These are phyloP conservation scores for Melampsora americana DNA, from an alignment of 1,284 basidiomycete species.

Conservation along the genomic window DNA sequence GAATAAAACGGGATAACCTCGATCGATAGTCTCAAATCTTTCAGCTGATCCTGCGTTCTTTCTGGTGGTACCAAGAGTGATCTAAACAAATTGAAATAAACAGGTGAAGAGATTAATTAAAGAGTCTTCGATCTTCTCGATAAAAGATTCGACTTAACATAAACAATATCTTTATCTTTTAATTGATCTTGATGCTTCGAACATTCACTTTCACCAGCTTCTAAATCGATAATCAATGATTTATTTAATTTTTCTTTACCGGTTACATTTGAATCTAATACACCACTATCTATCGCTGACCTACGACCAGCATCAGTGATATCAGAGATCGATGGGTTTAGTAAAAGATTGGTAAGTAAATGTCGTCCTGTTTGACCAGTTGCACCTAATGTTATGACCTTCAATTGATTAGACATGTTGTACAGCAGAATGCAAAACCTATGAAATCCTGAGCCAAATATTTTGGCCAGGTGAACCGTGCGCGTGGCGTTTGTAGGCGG, in stretches of 20 bases:
- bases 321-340: constrained; percentile 30
- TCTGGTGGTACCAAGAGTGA: constrained; percentile 12
- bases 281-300: constrained; percentile 9
- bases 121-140: not conserved
- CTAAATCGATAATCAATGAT: not conserved
- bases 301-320: constrained; percentile 20
- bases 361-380: constrained; percentile 50
- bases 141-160: not conserved
- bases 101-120: not conserved
- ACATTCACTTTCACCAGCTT: not conserved
- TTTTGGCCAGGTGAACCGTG: no score
- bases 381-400: constrained; percentile 44
- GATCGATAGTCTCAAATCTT: constrained; percentile 70
- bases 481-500: no score
- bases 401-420: not conserved
- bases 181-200: not conserved
- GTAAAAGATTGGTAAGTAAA: constrained; percentile 46
- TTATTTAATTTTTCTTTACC: constrained; percentile 5
- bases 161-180: constrained; percentile 3
- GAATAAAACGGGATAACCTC: constrained; percentile 70
- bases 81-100: not conserved
- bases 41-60: constrained; percentile 63
- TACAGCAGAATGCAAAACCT: no score
- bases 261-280: not conserved
- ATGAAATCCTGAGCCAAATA: no score